phyloP scores from a whole-genome alignment of 768 basidiomycete genomes.

The Mycena pura region DNA sequence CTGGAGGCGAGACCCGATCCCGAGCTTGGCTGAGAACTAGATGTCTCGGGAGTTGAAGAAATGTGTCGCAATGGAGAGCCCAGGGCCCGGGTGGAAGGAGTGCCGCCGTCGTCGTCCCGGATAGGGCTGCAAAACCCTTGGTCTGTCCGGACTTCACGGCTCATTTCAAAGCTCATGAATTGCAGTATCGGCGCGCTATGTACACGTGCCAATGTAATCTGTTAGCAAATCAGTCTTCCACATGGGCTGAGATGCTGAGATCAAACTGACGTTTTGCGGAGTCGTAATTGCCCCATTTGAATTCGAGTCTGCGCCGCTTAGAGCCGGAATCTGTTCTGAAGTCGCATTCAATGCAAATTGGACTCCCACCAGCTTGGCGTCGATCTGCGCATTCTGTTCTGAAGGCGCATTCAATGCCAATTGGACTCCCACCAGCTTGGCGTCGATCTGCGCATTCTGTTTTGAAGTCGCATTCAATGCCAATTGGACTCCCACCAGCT shows the following conservation, averaged over 20 bases:
- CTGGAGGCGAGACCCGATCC: neutral
- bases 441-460: too few species aligned
- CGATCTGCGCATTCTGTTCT: neutral
- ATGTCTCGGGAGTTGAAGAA: neutral
- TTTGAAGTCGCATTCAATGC: too few species aligned
- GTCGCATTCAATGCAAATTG: neutral
- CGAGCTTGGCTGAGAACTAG: neutral
- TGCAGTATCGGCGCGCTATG: neutral
- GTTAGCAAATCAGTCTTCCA: neutral
- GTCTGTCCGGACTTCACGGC: neutral
- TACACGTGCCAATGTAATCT: neutral
- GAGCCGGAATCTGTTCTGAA: neutral
- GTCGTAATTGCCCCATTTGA: neutral
- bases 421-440: too few species aligned
- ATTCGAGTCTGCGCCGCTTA: neutral
- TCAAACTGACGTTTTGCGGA: neutral
- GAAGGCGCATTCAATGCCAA: too few species aligned
- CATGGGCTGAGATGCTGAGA: neutral
- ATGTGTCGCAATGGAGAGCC: neutral
- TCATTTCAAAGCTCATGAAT: neutral
- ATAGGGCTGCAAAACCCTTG: neutral
- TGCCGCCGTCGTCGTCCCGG: neutral
- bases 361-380: neutral
- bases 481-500: too few species aligned
- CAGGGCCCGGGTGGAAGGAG: neutral